These are phyloP conservation scores for Barnettozyma wickerhamii DNA, from an alignment of 805 yeast species.

Conservation along the genomic window DNA sequence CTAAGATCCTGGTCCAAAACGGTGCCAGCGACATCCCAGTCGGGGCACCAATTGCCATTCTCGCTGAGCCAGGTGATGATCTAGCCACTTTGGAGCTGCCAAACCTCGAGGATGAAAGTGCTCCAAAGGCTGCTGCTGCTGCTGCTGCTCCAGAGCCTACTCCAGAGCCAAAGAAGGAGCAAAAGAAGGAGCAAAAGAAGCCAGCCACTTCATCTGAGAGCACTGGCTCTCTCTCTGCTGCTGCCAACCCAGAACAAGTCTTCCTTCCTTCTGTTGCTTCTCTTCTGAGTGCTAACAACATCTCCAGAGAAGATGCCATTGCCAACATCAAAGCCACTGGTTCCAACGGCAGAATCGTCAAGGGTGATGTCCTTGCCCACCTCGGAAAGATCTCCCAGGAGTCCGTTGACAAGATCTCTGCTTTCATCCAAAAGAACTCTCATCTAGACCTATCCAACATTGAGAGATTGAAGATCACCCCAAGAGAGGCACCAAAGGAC, in stretches of 20 bases:
- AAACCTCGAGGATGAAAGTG: constrained; percentile 14
- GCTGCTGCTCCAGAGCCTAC: constrained; percentile 14
- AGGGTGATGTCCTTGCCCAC: constrained; percentile 87
- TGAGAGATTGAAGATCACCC: constrained; percentile 30
- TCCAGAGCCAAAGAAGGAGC: constrained; percentile 11
- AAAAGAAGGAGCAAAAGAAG: constrained; percentile 5
- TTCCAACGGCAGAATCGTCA: constrained; percentile 79
- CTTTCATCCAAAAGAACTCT: constrained; percentile 50
- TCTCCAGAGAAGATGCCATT: constrained; percentile 68
- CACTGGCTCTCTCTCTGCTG: constrained; percentile 22
- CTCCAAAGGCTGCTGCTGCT: constrained; percentile 20
- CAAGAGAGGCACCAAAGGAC: constrained; percentile 23
- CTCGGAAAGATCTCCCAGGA: constrained; percentile 66
- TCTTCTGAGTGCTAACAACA: constrained; percentile 55
- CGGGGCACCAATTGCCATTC: constrained; percentile 83
- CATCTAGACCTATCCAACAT: constrained; percentile 74
- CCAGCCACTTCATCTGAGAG: constrained; percentile 7
- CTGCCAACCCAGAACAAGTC: constrained; percentile 63
- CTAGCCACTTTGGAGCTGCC: constrained; percentile 61
- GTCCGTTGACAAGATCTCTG: constrained; percentile 48
- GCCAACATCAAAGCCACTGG: constrained; percentile 78
- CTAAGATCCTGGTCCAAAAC: constrained; percentile 60
- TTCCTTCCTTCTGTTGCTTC: constrained; percentile 76
- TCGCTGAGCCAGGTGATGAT: constrained; percentile 89
- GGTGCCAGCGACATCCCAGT: constrained; percentile 83